phyloP scores from a whole-genome alignment of 192 early-diverging fungal genomes.

The Chytriomyces confervae region DNA sequence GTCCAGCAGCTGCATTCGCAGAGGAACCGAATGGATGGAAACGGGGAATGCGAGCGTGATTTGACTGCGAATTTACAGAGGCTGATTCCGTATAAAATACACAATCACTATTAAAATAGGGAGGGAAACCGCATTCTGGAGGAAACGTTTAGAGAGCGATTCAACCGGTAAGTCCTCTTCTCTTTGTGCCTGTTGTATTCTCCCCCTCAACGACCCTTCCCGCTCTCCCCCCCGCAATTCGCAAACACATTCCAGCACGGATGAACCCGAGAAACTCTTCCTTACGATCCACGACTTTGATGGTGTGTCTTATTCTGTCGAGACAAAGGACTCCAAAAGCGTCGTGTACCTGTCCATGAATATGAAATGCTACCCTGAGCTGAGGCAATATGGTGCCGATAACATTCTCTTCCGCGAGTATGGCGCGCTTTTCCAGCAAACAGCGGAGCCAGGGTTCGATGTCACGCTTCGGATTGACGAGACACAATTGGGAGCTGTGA shows the following conservation, averaged over 20 bases:
- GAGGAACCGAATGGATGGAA: neutral
- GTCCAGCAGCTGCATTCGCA: too few species aligned
- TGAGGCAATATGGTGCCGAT: slow-evolving; percentile 79
- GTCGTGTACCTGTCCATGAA: slow-evolving; percentile 72
- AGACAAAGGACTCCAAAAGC: slow-evolving; percentile 66
- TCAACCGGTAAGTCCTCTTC: slow-evolving; percentile 47
- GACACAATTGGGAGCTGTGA: slow-evolving; percentile 70
- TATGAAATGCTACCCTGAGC: slow-evolving; percentile 85
- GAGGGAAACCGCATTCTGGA: slow-evolving; percentile 58
- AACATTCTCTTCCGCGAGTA: slow-evolving; percentile 86
- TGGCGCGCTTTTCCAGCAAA: slow-evolving; percentile 62
- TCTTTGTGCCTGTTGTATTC: neutral
- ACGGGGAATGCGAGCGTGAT: slow-evolving; percentile 3
- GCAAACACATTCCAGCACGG: neutral
- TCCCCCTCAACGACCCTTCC: neutral
- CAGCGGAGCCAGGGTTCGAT: slow-evolving; percentile 67
- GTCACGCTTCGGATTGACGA: slow-evolving; percentile 85
- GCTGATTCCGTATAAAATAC: neutral
- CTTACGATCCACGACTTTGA: slow-evolving; percentile 95
- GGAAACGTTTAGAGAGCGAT: slow-evolving; percentile 65
- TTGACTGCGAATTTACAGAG: neutral
- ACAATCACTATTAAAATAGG: slow-evolving; percentile 15
- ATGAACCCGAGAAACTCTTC: slow-evolving; percentile 46
- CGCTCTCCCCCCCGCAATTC: neutral
- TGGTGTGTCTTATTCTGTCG: slow-evolving; percentile 87